Evolutionary conservation across 1,284 basidiomycete genomes (phyloP).

Genomic region (Peniophora sp.): DNA sequence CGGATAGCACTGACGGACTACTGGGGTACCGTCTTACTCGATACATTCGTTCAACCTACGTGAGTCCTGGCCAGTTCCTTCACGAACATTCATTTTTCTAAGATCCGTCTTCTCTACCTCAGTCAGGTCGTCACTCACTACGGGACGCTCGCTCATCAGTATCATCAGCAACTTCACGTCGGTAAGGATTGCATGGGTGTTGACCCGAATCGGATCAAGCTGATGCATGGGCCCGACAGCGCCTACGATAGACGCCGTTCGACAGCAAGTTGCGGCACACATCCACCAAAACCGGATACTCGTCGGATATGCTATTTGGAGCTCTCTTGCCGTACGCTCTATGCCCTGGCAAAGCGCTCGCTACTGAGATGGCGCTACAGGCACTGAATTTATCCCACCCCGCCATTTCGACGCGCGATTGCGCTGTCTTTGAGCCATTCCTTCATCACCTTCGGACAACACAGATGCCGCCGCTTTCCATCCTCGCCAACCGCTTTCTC

Average conservation of each 20-base stretch:
- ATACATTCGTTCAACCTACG: slow-evolving; percentile 49
- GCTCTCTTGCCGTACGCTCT: slow-evolving; percentile 40
- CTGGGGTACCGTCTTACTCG: slow-evolving; percentile 38
- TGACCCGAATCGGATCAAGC: background rate
- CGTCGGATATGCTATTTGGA: slow-evolving; percentile 49
- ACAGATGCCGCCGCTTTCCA: slow-evolving; percentile 31
- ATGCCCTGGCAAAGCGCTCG: slow-evolving; percentile 1
- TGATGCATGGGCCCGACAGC: slow-evolving; percentile 22
- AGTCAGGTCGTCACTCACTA: slow-evolving; percentile 43
- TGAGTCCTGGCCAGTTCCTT: slow-evolving; percentile 20
- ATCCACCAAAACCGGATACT: slow-evolving; percentile 41
- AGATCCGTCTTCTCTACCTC: slow-evolving; percentile 1
- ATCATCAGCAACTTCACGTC: slow-evolving; percentile 24
- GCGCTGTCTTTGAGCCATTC: slow-evolving; percentile 48
- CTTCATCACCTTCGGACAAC: slow-evolving; percentile 34
- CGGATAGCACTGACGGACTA: slow-evolving; percentile 38
- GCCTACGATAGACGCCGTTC: slow-evolving; percentile 39
- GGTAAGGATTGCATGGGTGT: slow-evolving; percentile 23
- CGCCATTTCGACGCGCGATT: slow-evolving; percentile 45
- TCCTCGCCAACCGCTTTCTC: slow-evolving; percentile 45
- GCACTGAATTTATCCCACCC: slow-evolving; percentile 46
- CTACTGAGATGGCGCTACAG: slow-evolving; percentile 18
- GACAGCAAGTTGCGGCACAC: slow-evolving; percentile 30
- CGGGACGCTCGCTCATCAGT: slow-evolving; percentile 21
- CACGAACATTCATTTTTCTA: background rate